Conservation (phyloP, 345 rosid species). For the Camelina neglecta region DNA sequence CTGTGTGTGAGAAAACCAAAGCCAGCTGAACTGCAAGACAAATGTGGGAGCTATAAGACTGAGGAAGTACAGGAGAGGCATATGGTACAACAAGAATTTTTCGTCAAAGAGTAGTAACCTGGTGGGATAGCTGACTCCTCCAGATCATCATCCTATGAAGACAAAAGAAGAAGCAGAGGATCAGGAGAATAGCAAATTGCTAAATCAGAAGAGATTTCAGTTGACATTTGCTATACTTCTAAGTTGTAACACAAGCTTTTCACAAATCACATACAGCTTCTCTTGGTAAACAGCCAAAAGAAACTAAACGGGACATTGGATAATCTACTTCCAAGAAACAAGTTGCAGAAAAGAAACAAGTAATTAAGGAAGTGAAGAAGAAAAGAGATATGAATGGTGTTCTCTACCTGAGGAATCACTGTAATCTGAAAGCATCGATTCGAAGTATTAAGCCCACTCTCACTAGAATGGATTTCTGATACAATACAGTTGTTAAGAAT, state of each 20-base stretch:
- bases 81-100: conserved; percentile 2
- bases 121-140: conserved; percentile 66
- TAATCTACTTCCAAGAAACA: not conserved
- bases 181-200: conserved; percentile 16
- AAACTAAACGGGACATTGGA: conserved; percentile 5
- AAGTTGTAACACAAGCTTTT: conserved; percentile 9
- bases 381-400: conserved; percentile 15
- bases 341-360: no score
- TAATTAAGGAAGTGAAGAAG: conserved; percentile 13
- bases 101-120: conserved; percentile 53
- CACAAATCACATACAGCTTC: not conserved
- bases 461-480: conserved; percentile 84
- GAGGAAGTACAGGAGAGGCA: conserved; percentile 27
- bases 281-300: not conserved
- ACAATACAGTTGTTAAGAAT: conserved; percentile 20
- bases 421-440: conserved; percentile 82
- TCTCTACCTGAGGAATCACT: conserved; percentile 74
- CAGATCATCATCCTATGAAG: conserved; percentile 71
- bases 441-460: conserved; percentile 93
- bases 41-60: conserved; percentile 22
- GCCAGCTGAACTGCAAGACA: conserved; percentile 81
- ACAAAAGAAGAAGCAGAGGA: conserved; percentile 20
- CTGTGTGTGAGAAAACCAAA: conserved; percentile 87
- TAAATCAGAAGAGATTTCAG: conserved; percentile 5
- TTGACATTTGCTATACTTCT: conserved; percentile 10